A percentile compares a stretch with the other conserved stretches of the same genome.
Conservation (phyloP, 345 rosid genomes). For the Orychophragmus violaceus region DNA sequence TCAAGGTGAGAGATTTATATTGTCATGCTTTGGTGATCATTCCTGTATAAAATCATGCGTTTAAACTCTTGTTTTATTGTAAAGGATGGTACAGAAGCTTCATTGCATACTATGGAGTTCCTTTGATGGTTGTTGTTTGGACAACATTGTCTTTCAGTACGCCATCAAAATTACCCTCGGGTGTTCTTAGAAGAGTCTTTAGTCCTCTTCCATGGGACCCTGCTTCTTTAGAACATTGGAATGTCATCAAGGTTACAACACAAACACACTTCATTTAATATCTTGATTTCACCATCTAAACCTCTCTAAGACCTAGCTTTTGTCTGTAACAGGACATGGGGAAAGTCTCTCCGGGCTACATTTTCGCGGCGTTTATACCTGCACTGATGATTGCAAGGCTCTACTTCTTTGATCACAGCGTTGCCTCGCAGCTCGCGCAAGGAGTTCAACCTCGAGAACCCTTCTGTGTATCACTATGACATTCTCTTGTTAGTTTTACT, state of each 20-base stretch:
- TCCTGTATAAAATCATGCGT: too few relatives aligned
- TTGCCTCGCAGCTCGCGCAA: slow-evolving; percentile 82
- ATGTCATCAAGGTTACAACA: slow-evolving; percentile 52
- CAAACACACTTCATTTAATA: not conserved
- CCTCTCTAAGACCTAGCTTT: not conserved
- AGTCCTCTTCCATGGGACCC: slow-evolving; percentile 72
- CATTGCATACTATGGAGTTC: slow-evolving; percentile 84
- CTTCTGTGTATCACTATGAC: slow-evolving; percentile 75
- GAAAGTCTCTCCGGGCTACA: slow-evolving; percentile 49
- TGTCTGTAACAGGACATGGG: slow-evolving; percentile 56
- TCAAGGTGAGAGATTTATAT: too few relatives aligned
- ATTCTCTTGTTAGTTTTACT: slow-evolving; percentile 61
- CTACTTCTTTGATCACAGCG: slow-evolving; percentile 81
- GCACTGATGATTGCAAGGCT: slow-evolving; percentile 78
- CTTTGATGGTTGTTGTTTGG: slow-evolving; percentile 78
- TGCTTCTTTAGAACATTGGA: slow-evolving; percentile 58
- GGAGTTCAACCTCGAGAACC: slow-evolving; percentile 79
- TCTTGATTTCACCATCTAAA: not conserved
- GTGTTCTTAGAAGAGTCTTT: slow-evolving; percentile 72
- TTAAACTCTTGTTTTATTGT: too few relatives aligned
- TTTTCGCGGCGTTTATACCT: slow-evolving; percentile 70
- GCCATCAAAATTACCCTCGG: slow-evolving; percentile 50
- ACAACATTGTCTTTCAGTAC: slow-evolving; percentile 51
- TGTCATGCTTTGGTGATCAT: too few relatives aligned
- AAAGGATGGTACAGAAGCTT: slow-evolving; percentile 55